Conservation (phyloP, 2,329 filamentous ascomycete genomes). For the Cladosporium sp. region DNA sequence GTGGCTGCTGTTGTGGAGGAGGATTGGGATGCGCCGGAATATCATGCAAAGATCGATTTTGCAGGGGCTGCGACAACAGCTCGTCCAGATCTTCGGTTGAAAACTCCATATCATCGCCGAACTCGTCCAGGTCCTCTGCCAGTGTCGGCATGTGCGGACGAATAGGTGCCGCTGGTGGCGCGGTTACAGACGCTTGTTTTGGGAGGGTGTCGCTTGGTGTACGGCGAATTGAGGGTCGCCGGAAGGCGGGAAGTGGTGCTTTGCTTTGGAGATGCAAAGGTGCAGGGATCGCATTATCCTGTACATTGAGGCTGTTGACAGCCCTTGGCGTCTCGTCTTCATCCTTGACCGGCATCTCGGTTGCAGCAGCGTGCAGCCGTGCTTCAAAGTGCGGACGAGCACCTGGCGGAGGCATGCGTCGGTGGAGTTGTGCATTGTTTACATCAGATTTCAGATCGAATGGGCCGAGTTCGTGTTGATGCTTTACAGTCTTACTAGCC, state of each 20-base stretch:
- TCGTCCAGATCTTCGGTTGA: slow-evolving; percentile 60
- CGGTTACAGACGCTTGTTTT: neutral
- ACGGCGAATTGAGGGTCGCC: slow-evolving; percentile 32
- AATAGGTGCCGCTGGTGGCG: slow-evolving; percentile 10
- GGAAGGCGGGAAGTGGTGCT: slow-evolving; percentile 36
- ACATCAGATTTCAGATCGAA: neutral
- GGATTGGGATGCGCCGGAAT: slow-evolving; percentile 36
- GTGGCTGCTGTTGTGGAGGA: slow-evolving; percentile 11
- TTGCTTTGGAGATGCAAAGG: slow-evolving; percentile 35
- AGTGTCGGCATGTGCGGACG: slow-evolving; percentile 18
- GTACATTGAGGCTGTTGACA: neutral
- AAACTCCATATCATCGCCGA: slow-evolving; percentile 50
- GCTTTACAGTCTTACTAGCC: slow-evolving; percentile 16
- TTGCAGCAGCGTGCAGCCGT: neutral
- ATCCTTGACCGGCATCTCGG: neutral
- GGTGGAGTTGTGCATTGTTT: neutral
- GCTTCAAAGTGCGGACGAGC: slow-evolving; percentile 5
- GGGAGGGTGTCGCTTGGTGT: slow-evolving; percentile 22
- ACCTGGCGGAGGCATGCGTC: neutral
- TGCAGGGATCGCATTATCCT: slow-evolving; percentile 19
- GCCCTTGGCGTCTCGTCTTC: neutral
- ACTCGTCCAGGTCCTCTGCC: slow-evolving; percentile 42
- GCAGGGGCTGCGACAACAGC: slow-evolving; percentile 48
- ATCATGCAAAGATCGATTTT: slow-evolving; percentile 48
- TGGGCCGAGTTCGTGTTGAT: neutral